Conservation (phyloP, 768 basidiomycete genomes). For the Hygrocybe coccinea region DNA sequence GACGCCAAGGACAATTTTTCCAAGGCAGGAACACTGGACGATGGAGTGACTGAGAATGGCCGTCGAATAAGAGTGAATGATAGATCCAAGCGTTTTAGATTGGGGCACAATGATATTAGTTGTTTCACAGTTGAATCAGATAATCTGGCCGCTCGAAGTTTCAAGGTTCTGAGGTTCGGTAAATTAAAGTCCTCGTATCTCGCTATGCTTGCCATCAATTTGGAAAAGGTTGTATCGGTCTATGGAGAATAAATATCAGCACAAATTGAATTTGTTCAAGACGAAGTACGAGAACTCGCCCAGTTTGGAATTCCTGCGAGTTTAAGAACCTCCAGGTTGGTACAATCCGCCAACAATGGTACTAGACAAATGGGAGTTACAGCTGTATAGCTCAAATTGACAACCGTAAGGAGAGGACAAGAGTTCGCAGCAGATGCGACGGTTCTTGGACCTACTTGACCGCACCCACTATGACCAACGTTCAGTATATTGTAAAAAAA, state of each 20-base stretch:
- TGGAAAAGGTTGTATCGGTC: constrained; percentile 55
- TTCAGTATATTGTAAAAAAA: background rate
- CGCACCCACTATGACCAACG: constrained; percentile 46
- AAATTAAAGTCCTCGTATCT: constrained; percentile 27
- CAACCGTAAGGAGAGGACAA: constrained; percentile 40
- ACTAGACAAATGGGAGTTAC: constrained; percentile 46
- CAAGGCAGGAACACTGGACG: constrained; percentile 24
- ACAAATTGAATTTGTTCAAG: background rate
- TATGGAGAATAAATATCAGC: constrained; percentile 21
- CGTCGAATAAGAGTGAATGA: constrained; percentile 58
- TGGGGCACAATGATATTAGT: constrained; percentile 44
- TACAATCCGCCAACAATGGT: constrained; percentile 35
- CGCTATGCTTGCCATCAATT: constrained; percentile 33
- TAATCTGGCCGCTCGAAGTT: constrained; percentile 51
- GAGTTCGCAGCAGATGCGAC: constrained; percentile 37
- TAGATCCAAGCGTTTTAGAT: constrained; percentile 51
- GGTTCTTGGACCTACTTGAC: constrained; percentile 50
- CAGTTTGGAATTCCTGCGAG: constrained; percentile 58
- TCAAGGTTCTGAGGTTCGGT: constrained; percentile 45
- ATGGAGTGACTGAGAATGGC: constrained; percentile 18
- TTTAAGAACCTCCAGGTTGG: constrained; percentile 51
- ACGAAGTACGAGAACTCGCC: constrained; percentile 35
- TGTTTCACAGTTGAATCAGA: constrained; percentile 45
- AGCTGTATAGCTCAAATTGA: constrained; percentile 62
- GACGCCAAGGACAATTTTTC: constrained; percentile 66